Base-by-base conservation (phyloP, 441 rosid genomes). In the Manihot esculenta region DNA sequence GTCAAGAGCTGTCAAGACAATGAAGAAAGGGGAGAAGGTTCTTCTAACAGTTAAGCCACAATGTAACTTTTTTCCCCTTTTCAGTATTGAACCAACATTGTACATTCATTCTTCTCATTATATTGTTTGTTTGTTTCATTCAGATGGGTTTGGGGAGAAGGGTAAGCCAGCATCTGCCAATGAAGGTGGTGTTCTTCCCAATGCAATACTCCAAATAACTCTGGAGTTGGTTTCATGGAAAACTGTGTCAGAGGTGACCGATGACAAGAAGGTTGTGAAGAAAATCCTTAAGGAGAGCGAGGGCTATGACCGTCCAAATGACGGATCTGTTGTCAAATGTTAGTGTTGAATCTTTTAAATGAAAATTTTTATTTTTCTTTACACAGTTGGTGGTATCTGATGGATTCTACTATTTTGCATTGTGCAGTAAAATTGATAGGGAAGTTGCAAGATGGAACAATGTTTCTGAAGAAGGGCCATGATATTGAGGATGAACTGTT, bases 91-190 rank as follows among this genome's bases (percentile, higher is more conserved):
- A 45, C 15, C 42, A 27, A 41, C 18, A 21, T 5, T 42, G 5
- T 21, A 23, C 0, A 14, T 12, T 3, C 17, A 4, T 23, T 55
- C 2, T 55, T 55, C 27, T 38, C 14, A 61, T 45, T 24, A 14
- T 63, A 2, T 13, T 54, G 10, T 27, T 2, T 44, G 15, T n/a
- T 71, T 71, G 60, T 23, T 49, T 18, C 63, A 3, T 51, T 44
- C 72, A 94, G 99, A 94, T 86, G 99, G 97, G 71, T 92, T 92
- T 69, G 97, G 94, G 42, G 95, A 90, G 84, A 90, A 88, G 76
- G 97, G 99, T 11, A 90, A 84, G 72, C 83, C 81, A 6, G 89
- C 88, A 8, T 62, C 84, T 45, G 87, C 72, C 69, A 72, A 64
- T 78, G 93, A 85, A 72, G 84, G 76, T 75, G 86, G 90, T 0